phyloP scores from a whole-genome alignment of 2,329 filamentous ascomycete genomes.

The Thelonectria rubi region DNA sequence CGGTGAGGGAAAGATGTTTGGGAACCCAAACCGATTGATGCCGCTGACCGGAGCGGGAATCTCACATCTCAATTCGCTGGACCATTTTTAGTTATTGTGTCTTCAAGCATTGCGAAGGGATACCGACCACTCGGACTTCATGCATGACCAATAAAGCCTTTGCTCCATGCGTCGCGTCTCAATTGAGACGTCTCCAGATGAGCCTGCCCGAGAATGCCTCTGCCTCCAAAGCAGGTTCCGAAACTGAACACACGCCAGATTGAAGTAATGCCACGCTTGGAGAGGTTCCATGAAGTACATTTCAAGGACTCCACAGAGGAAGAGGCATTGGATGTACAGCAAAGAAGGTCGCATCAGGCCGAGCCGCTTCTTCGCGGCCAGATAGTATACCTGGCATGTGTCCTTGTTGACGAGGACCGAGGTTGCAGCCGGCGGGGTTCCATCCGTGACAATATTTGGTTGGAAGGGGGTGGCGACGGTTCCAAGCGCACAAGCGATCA shows the following conservation, averaged over 20 bases:
- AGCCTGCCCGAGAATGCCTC: neutral
- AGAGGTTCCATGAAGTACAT: constrained; percentile 52
- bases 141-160: constrained; percentile 54
- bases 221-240: constrained; percentile 47
- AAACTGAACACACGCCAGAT: constrained; percentile 37
- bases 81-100: neutral
- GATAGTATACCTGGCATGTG: constrained; percentile 35
- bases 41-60: constrained; percentile 49
- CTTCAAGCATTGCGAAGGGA: neutral
- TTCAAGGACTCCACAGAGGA: constrained; percentile 51
- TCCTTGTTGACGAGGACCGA: constrained; percentile 13
- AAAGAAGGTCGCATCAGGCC: constrained; percentile 41
- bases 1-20: constrained; percentile 43
- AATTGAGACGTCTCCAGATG: constrained; percentile 3
- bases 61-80: constrained; percentile 50
- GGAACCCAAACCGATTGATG: constrained; percentile 48
- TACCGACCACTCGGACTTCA: constrained; percentile 50
- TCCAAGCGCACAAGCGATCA: constrained; percentile 37
- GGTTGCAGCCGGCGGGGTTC: neutral
- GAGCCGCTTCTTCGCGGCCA: constrained; percentile 39
- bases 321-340: constrained; percentile 50
- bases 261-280: constrained; percentile 49
- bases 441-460: neutral
- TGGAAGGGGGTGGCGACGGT: constrained; percentile 35
- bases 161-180: constrained; percentile 48